These are phyloP conservation scores for Aspergillus caelatus DNA, from an alignment of 2,329 filamentous ascomycete species.

Conservation along the genomic window DNA sequence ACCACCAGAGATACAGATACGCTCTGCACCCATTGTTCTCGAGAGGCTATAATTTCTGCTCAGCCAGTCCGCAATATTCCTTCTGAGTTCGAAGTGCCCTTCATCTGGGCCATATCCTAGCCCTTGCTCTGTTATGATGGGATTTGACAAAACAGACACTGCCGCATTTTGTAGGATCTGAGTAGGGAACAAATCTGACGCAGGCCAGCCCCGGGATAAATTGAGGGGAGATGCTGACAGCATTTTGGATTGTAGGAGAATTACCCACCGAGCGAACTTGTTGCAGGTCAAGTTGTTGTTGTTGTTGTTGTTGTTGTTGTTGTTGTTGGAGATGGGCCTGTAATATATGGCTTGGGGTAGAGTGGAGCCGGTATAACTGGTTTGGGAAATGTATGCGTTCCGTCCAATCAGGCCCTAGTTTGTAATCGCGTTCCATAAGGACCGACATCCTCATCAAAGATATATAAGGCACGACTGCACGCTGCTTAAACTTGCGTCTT, in stretches of 20 bases:
- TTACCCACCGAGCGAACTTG: not conserved
- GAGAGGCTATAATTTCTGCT: slow-evolving; percentile 58
- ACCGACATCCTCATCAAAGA: not conserved
- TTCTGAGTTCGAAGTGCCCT: slow-evolving; percentile 69
- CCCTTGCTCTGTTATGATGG: slow-evolving; percentile 60
- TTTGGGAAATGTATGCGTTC: slow-evolving; percentile 21
- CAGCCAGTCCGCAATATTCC: slow-evolving; percentile 71
- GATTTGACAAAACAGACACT: slow-evolving; percentile 62
- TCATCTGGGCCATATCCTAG: slow-evolving; percentile 78
- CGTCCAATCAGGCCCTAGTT: slow-evolving; percentile 16
- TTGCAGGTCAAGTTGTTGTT: not conserved
- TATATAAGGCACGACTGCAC: not conserved
- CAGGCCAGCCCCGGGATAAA: slow-evolving; percentile 49
- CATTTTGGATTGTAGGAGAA: not conserved
- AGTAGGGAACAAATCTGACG: slow-evolving; percentile 65
- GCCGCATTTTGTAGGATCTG: slow-evolving; percentile 63
- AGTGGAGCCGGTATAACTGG: slow-evolving; percentile 1
- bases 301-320: not conserved
- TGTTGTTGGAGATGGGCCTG: not conserved
- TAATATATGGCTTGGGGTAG: not conserved
- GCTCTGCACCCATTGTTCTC: slow-evolving; percentile 52
- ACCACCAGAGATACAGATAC: slow-evolving; percentile 80
- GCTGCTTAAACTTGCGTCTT: not conserved
- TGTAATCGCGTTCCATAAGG: not conserved
- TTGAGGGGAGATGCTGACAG: slow-evolving; percentile 29